Base-by-base conservation (phyloP, 257 asterid genomes). In the Solanum boliviense region DNA sequence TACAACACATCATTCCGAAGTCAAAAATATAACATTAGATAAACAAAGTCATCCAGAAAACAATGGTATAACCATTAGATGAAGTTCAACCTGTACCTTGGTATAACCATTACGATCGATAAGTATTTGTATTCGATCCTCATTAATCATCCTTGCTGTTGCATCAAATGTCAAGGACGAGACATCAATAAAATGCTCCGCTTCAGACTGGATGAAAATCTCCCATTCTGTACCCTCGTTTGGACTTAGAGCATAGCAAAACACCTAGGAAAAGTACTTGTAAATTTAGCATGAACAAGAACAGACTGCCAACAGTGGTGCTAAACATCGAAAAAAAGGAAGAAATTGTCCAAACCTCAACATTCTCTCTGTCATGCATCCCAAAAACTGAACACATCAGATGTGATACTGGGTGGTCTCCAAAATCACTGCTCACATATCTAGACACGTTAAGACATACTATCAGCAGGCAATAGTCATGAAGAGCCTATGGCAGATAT, bases 371-470 rank as follows among this genome's bases (percentile, higher is more conserved):
- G 79, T 95, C 90, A 87, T 97, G 99, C 99, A 97, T 97, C 89
- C 98, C 98, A 90, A 97, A 97, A 20, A 97, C 98, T 6, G 99
- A 97, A 70, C 99, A 98, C 99, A 97, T 95, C 86, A 97, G 98
- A 87, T 97, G 99, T 4, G 99, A 95, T 68, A 97, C 87, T 83
- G 99, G 95, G 88, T 97, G 99, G 90, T 95, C 93, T 70, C 99
- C 98, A 34, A 97, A 97, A 91, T 97, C 99, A 85, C 99, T 97
- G 94, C 99, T 97, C 89, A 97, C 98, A 71, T 95, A 95, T 84
- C 99, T 97, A 95, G 71, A 62, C 89, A 87, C 88, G 29, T 78
- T 60, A n/a, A 78, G 10, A 13, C 29, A 78, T 13, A 21, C 29
- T 25, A 41, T 39, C 20, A 41, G 8, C 2, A n/a, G n/a, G 62